These are phyloP conservation scores for Tolypocladium ovalisporum DNA, from an alignment of 2,329 filamentous ascomycete genomes.

Conservation along the genomic window DNA sequence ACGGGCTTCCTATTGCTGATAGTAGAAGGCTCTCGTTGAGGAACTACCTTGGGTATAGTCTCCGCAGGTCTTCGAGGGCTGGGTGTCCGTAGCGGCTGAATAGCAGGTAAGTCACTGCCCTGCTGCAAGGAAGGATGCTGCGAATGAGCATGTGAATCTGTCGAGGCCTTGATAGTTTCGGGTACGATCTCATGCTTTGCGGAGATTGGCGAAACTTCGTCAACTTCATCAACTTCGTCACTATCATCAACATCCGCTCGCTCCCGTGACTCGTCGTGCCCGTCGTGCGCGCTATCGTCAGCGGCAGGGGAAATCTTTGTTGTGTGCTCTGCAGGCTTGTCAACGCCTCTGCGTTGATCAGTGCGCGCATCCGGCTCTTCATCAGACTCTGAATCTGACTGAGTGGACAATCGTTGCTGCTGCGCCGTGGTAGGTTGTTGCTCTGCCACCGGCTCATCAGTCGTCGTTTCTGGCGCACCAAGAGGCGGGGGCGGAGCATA, in stretches of 20 bases:
- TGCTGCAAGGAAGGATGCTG: slow-evolving; percentile 3
- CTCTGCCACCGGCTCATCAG: background rate
- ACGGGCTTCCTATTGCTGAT: background rate
- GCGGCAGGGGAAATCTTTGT: background rate
- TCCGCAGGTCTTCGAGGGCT: slow-evolving; percentile 13
- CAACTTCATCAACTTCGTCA: background rate
- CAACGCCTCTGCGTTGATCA: background rate
- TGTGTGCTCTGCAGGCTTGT: background rate
- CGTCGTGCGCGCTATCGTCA: background rate
- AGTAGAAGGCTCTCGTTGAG: background rate
- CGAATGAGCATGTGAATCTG: background rate
- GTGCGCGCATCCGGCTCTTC: background rate
- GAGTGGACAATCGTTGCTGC: background rate
- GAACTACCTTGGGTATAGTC: slow-evolving; percentile 25
- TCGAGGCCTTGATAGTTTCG: background rate
- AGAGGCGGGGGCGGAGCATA: slow-evolving; percentile 1
- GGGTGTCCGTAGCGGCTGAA: slow-evolving; percentile 22
- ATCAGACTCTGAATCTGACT: background rate
- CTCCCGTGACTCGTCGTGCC: background rate
- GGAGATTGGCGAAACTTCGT: background rate
- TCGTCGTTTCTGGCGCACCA: slow-evolving; percentile 1
- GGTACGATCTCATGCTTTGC: background rate
- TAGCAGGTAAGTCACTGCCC: slow-evolving; percentile 10
- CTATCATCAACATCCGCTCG: background rate
- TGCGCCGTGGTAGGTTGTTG: background rate